Evolutionary conservation across 805 yeast species (phyloP), one percentile per base, ranked within the genome.

Genomic region (Jamesozyma hellenica): DNA sequence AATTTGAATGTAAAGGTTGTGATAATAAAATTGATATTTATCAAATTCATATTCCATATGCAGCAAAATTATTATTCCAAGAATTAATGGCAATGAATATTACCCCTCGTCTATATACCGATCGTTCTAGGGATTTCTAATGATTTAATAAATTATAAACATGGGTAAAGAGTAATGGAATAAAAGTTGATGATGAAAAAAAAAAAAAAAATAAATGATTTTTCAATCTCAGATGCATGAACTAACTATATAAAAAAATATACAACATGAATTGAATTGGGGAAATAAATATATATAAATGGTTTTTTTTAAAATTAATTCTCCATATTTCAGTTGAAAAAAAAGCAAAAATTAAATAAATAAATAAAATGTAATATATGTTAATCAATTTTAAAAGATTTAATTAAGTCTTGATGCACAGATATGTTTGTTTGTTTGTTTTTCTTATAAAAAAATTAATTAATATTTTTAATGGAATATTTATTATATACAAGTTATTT

Each of bases 31-130:
- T 96, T 48, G 94, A 90, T 66, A 90, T 92, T 55, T 92, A 86
- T 67, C 99, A 92, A 72, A 83, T 88, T 50, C 95, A 90, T 58
- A 85, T 92, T 57, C 99, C 99, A 35, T 92, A 92, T 63, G 99
- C 99, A 35, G 98, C 98, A 40, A 92, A 92, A 68, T 73, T 92
- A 60, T 69, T 92, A 62, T 92, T 92, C 86, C 99, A 92, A 69
- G 99, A 92, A 68, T 75, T 92, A 59, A 92, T 92, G 97, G 95
- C 98, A 32, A 92, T 92, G 99, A 92, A 92, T 65, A 92, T 92
- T 56, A 82, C 96, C 16, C 98, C 97, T 40, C 79, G 98, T 67
- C 66, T 90, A 69, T 90, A 90, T 65, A 86, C 97, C n/a, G 96
- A 90, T 52, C 77, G 88, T 52, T 76, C 87, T 14, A 58, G 50